Conservation (phyloP, 148 eudicot species). For the Cornus florida region DNA sequence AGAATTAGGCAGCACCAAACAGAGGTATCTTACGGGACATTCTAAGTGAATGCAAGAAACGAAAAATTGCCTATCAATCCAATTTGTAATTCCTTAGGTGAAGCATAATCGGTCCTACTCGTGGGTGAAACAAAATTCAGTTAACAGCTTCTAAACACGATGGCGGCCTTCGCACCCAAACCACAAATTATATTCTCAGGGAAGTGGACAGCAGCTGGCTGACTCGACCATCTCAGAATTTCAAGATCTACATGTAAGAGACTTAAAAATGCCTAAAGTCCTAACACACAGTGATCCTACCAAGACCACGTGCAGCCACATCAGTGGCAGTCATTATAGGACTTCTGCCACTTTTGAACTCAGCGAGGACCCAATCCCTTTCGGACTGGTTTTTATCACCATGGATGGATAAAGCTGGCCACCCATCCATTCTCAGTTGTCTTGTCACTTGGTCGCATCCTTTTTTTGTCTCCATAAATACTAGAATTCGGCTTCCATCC, state of each 20-base stretch:
- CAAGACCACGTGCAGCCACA: conserved; percentile 99
- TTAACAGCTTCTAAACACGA: conserved; percentile 9
- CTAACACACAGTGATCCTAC: conserved; percentile 86
- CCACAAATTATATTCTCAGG: conserved; percentile 50
- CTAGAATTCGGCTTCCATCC: conserved; percentile 83
- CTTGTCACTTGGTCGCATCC: conserved; percentile 98
- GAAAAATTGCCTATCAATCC: not conserved
- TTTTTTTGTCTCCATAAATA: conserved; percentile 96
- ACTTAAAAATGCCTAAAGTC: conserved; percentile 34
- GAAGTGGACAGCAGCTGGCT: conserved; percentile 89
- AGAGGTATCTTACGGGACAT: not conserved
- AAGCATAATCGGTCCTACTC: not conserved
- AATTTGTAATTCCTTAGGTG: not conserved
- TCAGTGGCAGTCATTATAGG: conserved; percentile 98
- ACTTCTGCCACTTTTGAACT: conserved; percentile 96
- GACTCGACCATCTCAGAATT: conserved; percentile 44
- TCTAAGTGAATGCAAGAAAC: not conserved
- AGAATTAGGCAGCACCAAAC: conserved; percentile 5
- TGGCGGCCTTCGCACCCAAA: conserved; percentile 55
- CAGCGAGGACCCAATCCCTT: conserved; percentile 97
- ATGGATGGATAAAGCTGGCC: conserved; percentile 98
- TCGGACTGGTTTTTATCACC: conserved; percentile 98
- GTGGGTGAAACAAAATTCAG: not conserved
- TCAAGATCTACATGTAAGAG: conserved; percentile 31
- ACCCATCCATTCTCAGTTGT: conserved; percentile 95